phyloP scores from a whole-genome alignment of 176 grass and related monocot genomes.

The Metroxylon sagu region DNA sequence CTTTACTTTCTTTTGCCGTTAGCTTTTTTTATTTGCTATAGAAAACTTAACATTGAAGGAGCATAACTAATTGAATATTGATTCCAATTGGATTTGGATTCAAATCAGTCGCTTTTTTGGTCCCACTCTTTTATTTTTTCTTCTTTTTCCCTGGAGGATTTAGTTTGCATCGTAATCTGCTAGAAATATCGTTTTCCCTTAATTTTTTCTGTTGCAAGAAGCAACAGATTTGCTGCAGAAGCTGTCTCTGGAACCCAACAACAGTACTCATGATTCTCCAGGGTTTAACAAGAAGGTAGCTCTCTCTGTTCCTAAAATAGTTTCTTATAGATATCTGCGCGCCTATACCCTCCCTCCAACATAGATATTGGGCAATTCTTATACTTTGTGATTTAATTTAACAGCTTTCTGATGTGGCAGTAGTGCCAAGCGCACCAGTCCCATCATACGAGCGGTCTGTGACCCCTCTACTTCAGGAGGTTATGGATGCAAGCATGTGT shows the following conservation, averaged over 20 bases:
- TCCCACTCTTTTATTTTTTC: too few relatives aligned
- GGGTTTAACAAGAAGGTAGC: conserved; percentile 35
- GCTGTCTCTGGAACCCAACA: conserved; percentile 41
- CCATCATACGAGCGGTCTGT: conserved; percentile 23
- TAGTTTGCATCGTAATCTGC: too few relatives aligned
- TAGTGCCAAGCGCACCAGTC: conserved; percentile 6
- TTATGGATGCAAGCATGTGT: conserved; percentile 37
- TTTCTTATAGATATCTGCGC: too few relatives aligned
- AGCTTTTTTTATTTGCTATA: conserved; percentile 27
- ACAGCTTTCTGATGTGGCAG: conserved; percentile 22
- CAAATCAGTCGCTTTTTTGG: too few relatives aligned
- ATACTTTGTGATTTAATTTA: neutral
- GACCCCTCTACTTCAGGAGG: conserved; percentile 35
- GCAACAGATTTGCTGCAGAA: conserved; percentile 50
- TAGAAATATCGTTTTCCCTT: conserved; percentile 24
- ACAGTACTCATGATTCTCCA: conserved; percentile 24
- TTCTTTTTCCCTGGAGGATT: too few relatives aligned
- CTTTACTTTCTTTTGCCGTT: too few relatives aligned
- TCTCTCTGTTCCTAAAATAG: too few relatives aligned
- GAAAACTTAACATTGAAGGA: too few relatives aligned
- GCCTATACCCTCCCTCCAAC: too few relatives aligned
- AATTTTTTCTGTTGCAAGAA: conserved; percentile 22
- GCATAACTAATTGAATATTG: too few relatives aligned
- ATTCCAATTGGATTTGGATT: too few relatives aligned
- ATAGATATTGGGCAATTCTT: neutral